Conservation (phyloP, 106 monocot species). For the Ottelia alismoides region DNA sequence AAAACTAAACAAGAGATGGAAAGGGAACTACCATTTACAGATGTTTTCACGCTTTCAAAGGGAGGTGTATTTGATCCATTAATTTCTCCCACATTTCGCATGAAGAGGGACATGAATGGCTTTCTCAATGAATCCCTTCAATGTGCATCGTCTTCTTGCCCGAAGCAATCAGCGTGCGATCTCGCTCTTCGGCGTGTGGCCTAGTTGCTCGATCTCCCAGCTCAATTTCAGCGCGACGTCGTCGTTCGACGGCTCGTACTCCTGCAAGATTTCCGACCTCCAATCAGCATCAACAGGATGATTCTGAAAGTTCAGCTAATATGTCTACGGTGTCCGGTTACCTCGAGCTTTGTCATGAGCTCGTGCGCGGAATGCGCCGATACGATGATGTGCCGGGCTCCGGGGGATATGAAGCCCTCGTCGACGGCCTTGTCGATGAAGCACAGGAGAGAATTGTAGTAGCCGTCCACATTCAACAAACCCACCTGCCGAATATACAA, state of each 20-base stretch:
- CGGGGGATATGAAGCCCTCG: conserved; percentile 19
- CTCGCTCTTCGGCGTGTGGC: conserved; percentile 14
- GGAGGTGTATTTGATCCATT: too few relatives aligned
- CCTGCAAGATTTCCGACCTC: too few relatives aligned
- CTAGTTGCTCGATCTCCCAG: conserved; percentile 41
- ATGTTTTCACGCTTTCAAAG: too few relatives aligned
- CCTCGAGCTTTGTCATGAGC: conserved; percentile 25
- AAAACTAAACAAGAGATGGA: too few relatives aligned
- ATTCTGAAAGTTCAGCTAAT: too few relatives aligned
- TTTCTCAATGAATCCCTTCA: too few relatives aligned
- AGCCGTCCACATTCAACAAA: conserved; percentile 22
- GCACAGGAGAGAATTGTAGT: conserved; percentile 20
- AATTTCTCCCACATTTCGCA: too few relatives aligned
- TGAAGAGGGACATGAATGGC: too few relatives aligned
- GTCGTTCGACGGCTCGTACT: conserved; percentile 18
- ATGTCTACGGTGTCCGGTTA: too few relatives aligned
- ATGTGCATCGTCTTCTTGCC: too few relatives aligned
- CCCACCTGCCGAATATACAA: conserved; percentile 28
- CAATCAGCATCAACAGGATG: too few relatives aligned
- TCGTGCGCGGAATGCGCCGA: conserved; percentile 10
- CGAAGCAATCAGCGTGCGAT: conserved; percentile 24
- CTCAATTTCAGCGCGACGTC: conserved; percentile 11
- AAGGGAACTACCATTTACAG: too few relatives aligned
- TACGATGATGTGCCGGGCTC: conserved; percentile 21
- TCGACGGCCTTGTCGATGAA: conserved; percentile 30